These are phyloP conservation scores for Silene coronaria DNA, from an alignment of 179 eudicot genomes.

Conservation along the genomic window DNA sequence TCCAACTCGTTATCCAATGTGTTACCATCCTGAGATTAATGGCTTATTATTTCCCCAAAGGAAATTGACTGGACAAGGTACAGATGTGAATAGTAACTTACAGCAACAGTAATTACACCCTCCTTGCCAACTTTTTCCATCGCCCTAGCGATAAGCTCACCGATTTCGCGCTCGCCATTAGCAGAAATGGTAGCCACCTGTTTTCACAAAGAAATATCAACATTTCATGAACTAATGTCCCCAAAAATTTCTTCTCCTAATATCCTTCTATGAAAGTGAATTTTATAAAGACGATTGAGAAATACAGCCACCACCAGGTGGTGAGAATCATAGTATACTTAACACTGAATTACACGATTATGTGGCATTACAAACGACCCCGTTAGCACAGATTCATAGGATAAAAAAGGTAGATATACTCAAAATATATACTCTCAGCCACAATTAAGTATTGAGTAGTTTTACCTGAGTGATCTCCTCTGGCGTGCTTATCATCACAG, in stretches of 20 bases:
- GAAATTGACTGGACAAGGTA: slow-evolving; percentile 9
- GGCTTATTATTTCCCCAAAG: slow-evolving; percentile 1
- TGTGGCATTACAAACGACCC: neutral
- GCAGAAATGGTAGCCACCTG: slow-evolving; percentile 97
- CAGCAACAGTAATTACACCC: slow-evolving; percentile 88
- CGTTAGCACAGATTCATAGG: neutral
- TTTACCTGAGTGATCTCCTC: slow-evolving; percentile 91
- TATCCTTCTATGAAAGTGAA: too few relatives aligned
- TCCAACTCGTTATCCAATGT: slow-evolving; percentile 82
- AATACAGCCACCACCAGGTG: neutral
- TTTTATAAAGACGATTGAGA: too few relatives aligned
- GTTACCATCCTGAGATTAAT: slow-evolving; percentile 67
- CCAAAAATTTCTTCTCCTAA: neutral
- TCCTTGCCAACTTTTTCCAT: slow-evolving; percentile 98
- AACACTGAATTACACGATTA: neutral
- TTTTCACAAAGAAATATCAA: neutral
- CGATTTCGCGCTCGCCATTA: slow-evolving; percentile 86
- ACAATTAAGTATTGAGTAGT: neutral
- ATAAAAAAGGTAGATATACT: neutral
- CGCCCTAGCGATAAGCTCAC: slow-evolving; percentile 87
- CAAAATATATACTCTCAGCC: neutral
- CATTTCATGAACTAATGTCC: neutral
- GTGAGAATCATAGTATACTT: neutral
- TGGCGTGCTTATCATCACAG: slow-evolving; percentile 88
- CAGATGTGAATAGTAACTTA: slow-evolving; percentile 33